phyloP scores from a whole-genome alignment of 768 basidiomycete genomes.

The Xanthoconium stramineum region DNA sequence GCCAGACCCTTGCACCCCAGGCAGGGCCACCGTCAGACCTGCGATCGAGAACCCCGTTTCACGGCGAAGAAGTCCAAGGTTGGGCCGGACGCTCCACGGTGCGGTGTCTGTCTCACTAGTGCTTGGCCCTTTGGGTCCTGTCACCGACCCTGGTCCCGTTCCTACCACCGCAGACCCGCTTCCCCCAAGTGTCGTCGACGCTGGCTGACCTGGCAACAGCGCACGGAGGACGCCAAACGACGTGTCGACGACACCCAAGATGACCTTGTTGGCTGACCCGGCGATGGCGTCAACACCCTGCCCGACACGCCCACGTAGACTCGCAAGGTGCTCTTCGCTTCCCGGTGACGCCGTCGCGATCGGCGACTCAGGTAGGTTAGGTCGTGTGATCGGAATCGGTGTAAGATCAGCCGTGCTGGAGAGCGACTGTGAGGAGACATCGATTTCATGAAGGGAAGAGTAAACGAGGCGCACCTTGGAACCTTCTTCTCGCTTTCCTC shows the following conservation, averaged over 20 bases:
- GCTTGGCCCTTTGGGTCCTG: no score
- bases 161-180: not conserved
- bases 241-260: slow-evolving; percentile 85
- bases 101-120: slow-evolving; percentile 6
- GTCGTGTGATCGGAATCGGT: slow-evolving; percentile 70
- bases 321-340: slow-evolving; percentile 46
- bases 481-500: slow-evolving; percentile 55
- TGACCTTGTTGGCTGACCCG: slow-evolving; percentile 74
- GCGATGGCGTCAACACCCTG: slow-evolving; percentile 79
- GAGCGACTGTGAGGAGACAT: not conserved
- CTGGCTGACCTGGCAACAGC: slow-evolving; percentile 51
- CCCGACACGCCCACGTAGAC: slow-evolving; percentile 71
- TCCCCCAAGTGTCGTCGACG: no score
- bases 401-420: slow-evolving; percentile 72
- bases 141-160: not conserved
- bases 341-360: slow-evolving; percentile 33
- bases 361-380: slow-evolving; percentile 44
- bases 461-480: slow-evolving; percentile 44
- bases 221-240: slow-evolving; percentile 86
- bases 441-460: not conserved
- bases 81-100: slow-evolving; percentile 37
- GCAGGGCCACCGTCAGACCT: slow-evolving; percentile 63
- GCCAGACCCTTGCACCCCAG: slow-evolving; percentile 30
- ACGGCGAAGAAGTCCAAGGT: slow-evolving; percentile 67
- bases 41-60: slow-evolving; percentile 84